Conservation (phyloP, 2,329 filamentous ascomycete species). For the Exophiala phaeomuriformis region DNA sequence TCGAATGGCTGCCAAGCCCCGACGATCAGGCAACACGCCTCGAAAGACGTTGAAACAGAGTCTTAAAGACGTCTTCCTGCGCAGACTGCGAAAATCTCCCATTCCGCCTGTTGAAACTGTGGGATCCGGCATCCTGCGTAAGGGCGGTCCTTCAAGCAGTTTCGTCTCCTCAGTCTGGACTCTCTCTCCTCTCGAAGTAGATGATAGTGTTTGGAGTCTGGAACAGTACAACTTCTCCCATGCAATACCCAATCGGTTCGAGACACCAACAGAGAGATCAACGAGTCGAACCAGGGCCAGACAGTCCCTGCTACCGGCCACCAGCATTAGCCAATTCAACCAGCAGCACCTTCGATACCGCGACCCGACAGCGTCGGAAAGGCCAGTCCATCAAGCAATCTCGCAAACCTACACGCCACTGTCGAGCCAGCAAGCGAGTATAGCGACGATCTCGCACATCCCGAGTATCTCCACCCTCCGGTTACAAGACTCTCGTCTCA, state of each 20-base stretch:
- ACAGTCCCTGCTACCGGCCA: slow-evolving; percentile 19
- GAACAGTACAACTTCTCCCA: slow-evolving; percentile 15
- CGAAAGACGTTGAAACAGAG: slow-evolving; percentile 23
- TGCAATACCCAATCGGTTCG: slow-evolving; percentile 11
- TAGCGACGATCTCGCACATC: slow-evolving; percentile 15
- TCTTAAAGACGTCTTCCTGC: slow-evolving; percentile 25
- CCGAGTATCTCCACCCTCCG: slow-evolving; percentile 18
- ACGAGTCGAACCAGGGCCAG: neutral
- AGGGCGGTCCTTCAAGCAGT: slow-evolving; percentile 11
- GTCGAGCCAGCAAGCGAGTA: slow-evolving; percentile 17
- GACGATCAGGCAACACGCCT: slow-evolving; percentile 3
- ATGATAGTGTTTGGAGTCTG: slow-evolving; percentile 15
- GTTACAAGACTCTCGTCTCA: slow-evolving; percentile 16
- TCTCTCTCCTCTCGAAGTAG: slow-evolving; percentile 12
- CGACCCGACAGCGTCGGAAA: slow-evolving; percentile 5
- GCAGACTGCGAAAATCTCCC: slow-evolving; percentile 11
- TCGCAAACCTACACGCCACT: slow-evolving; percentile 10
- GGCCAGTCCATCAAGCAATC: slow-evolving; percentile 8
- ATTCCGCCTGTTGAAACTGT: slow-evolving; percentile 12
- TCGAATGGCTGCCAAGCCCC: slow-evolving; percentile 17
- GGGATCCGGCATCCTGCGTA: slow-evolving; percentile 23
- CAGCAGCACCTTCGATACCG: slow-evolving; percentile 18
- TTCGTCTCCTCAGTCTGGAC: slow-evolving; percentile 13
- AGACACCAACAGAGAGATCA: slow-evolving; percentile 5
- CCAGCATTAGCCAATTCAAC: slow-evolving; percentile 21